Base-by-base conservation (phyloP, 768 basidiomycete genomes). In the Auricularia heimuer region DNA sequence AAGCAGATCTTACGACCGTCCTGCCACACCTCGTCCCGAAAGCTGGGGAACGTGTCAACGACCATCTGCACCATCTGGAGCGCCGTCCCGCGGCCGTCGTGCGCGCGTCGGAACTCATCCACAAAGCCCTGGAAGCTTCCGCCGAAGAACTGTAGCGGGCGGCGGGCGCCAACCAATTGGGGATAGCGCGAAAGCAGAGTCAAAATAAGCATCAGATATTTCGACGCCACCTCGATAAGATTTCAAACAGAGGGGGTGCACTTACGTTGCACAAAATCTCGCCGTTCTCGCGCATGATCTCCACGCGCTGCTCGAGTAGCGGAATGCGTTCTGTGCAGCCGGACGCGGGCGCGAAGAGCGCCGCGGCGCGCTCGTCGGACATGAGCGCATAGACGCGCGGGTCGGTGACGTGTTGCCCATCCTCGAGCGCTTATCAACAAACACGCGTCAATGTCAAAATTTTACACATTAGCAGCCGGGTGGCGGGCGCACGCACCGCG, bases 371-470 rank as follows among this genome's bases (percentile, higher is more conserved):
- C 6, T 81, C 78, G 71, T 92, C 88, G 0, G 92, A 76, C 68
- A 85, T 80, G n/a, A 85, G 86, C 3, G 88, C 81, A 72, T 94
- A 94, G 71, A 94, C 94, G 2, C 73, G 67, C 0, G 94, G 92
- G 69, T 89, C 85, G 1, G 86, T 90, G 67, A 94, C 86, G 3
- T 90, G 90, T 62, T 92, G 85, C 12, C 79, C 80, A 68, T 85
- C 85, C 68, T 90, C 90, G 42, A 93, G 77, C 36, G 92, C 92
- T 94, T 67, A 29, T 60, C 29, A 64, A 29, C 29, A 29, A 29
- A 29, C 29, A 29, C 29, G 29, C 29, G 29, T 29, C 16, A 62
- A 63, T 10, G 34, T 60, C 29, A 44, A 29, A 35, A 44, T 56
- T 60, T 18, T 39, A 45, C 39, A 37, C 14, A 63, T 24, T 34